phyloP scores from a whole-genome alignment of 2,329 filamentous ascomycete species.

The Colletotrichum sp. region DNA sequence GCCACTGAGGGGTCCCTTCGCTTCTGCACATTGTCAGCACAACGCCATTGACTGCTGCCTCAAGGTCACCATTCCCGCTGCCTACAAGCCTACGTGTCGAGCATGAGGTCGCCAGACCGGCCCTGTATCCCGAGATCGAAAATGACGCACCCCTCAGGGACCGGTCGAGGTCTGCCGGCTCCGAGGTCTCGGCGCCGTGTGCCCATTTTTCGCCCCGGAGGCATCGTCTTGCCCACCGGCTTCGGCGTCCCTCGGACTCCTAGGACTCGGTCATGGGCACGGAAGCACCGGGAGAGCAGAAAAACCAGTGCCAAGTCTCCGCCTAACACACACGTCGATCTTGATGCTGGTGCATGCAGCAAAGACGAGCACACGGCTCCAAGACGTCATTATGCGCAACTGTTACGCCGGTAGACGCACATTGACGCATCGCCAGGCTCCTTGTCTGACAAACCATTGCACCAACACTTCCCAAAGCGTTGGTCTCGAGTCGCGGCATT shows the following conservation, averaged over 20 bases:
- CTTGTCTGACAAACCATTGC: neutral
- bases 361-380: neutral
- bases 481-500: neutral
- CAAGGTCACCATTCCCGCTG: neutral
- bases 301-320: neutral
- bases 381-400: constrained; percentile 10
- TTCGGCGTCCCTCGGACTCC: neutral
- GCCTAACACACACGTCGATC: neutral
- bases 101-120: neutral
- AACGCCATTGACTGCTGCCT: neutral
- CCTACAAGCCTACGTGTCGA: neutral
- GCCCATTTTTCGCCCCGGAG: neutral
- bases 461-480: neutral
- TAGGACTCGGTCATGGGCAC: neutral
- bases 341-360: neutral
- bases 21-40: neutral
- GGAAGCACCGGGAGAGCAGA: neutral
- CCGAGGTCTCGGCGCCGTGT: neutral
- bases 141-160: neutral
- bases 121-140: neutral
- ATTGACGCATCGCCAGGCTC: neutral
- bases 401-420: neutral
- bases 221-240: neutral
- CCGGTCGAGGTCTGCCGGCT: neutral
- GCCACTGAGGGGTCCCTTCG: neutral